Base-by-base conservation (phyloP, 2,329 filamentous ascomycete species). In the Paracamarosporium sp. region DNA sequence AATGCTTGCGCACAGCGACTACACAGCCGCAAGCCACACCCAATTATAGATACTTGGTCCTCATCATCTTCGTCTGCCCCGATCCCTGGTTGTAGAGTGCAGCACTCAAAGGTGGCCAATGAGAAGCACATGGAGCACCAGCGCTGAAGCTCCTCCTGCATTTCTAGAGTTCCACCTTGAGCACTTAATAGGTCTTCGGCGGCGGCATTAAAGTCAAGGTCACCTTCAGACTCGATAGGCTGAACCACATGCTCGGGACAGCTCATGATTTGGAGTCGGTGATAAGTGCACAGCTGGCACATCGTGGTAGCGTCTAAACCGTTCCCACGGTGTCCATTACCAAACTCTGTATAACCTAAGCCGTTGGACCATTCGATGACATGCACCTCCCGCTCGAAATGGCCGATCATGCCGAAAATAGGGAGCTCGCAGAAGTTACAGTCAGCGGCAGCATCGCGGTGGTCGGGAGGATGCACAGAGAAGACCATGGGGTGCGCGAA, bases 391-490 rank as follows among this genome's bases (percentile, higher is more conserved):
- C 62, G 61, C 50, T 71, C 66, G 1, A 73, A 76, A 3, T 77
- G 66, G 1, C 81, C 80, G 0, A 77, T 53, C 8, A 82, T 69
- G 1, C 77, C 75, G 44, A 80, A 82, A 0, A 65, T 50, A 12
- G 76, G 72, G 13, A 78, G 65, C 2, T 72, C 59, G 57, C 80
- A 83, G 68, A 78, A 83, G 56, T 77, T 72, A 61, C 80, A 83
- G 24, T 61, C 55, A 1, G 40, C 25, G 4, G 57, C 47, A 11
- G 65, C 55, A 0, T 40, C 11, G 13, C 9, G n/a, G 7, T 51
- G 25, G 20, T 22, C 33, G 20, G n/a, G 12, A 3, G 41, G 15
- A 2, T 17, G 0, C 6, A 35, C 38, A 24, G 64, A 55, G 53
- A 81, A 80, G 3, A 60, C 35, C 12, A 82, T 74, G 0, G 80